A percentile compares a stretch with the other conserved stretches of the same genome.
These are phyloP conservation scores for Ophiosphaerella herpotricha DNA, from an alignment of 2,329 filamentous ascomycete genomes.

Conservation along the genomic window DNA sequence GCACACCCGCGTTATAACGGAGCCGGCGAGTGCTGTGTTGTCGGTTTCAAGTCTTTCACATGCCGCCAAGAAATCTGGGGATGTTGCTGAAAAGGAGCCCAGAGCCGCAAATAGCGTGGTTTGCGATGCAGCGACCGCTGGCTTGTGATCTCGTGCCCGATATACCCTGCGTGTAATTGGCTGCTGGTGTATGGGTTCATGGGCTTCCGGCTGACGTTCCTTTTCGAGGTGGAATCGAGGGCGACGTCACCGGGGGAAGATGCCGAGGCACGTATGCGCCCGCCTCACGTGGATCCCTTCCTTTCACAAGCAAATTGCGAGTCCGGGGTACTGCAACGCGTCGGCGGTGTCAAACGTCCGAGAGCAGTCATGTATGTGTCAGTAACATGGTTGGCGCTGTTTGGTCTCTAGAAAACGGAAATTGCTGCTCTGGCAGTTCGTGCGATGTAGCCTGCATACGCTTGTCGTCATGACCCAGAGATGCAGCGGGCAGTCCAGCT, in stretches of 20 bases:
- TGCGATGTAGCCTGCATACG: slow-evolving; percentile 10
- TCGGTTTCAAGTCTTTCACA: slow-evolving; percentile 41
- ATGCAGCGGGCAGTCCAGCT: neutral
- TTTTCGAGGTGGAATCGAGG: slow-evolving; percentile 22
- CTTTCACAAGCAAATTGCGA: slow-evolving; percentile 19
- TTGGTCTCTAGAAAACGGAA: neutral
- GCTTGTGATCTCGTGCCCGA: slow-evolving; percentile 36
- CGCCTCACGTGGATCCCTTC: slow-evolving; percentile 12
- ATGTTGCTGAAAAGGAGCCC: slow-evolving; percentile 23
- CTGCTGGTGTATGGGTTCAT: slow-evolving; percentile 1
- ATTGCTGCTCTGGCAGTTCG: neutral
- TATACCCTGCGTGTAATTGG: slow-evolving; percentile 35
- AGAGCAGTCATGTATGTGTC: neutral
- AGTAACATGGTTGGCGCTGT: too few relatives aligned
- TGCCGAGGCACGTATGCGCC: slow-evolving; percentile 32
- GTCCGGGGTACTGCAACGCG: slow-evolving; percentile 13
- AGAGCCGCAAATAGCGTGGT: slow-evolving; percentile 32
- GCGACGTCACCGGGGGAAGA: slow-evolving; percentile 32
- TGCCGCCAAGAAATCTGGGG: slow-evolving; percentile 41
- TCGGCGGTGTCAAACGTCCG: neutral
- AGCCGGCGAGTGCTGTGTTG: slow-evolving; percentile 6
- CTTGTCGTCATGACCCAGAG: slow-evolving; percentile 2
- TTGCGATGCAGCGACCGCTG: slow-evolving; percentile 26
- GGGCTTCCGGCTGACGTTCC: slow-evolving; percentile 25
- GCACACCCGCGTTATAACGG: slow-evolving; percentile 26